A percentile compares a stretch with the other conserved stretches of the same genome.
These are phyloP conservation scores for Cercospora nicotianae DNA, from an alignment of 2,329 filamentous ascomycete species.

Conservation along the genomic window DNA sequence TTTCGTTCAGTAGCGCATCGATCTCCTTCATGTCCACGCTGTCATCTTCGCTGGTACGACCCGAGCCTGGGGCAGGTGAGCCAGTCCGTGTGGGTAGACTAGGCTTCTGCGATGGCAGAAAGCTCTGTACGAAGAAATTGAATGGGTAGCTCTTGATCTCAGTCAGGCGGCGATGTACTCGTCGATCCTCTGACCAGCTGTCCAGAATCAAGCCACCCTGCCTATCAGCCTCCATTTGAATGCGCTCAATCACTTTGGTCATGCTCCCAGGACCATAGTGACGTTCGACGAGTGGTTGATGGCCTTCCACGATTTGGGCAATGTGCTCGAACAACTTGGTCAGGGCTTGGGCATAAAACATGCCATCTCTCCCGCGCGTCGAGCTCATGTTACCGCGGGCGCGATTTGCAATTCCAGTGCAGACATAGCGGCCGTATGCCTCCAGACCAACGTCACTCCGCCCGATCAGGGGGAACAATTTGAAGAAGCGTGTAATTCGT, in stretches of 20 bases:
- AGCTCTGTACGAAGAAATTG: slow-evolving; percentile 94
- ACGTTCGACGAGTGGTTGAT: slow-evolving; percentile 85
- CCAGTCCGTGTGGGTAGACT: slow-evolving; percentile 62
- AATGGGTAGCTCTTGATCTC: slow-evolving; percentile 98
- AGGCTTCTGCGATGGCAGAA: slow-evolving; percentile 69
- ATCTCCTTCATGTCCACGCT: slow-evolving; percentile 96
- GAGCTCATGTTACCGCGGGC: slow-evolving; percentile 77
- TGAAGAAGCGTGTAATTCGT: slow-evolving; percentile 94
- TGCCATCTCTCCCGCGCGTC: slow-evolving; percentile 67
- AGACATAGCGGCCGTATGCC: slow-evolving; percentile 94
- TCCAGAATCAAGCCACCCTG: slow-evolving; percentile 95
- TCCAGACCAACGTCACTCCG: slow-evolving; percentile 86
- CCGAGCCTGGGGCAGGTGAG: slow-evolving; percentile 67
- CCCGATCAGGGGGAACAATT: slow-evolving; percentile 91
- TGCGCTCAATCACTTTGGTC: slow-evolving; percentile 85
- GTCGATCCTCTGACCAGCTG: slow-evolving; percentile 89
- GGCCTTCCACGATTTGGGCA: slow-evolving; percentile 90
- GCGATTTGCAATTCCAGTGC: slow-evolving; percentile 83
- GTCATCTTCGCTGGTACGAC: slow-evolving; percentile 77
- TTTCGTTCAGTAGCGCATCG: slow-evolving; percentile 82
- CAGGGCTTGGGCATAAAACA: slow-evolving; percentile 88
- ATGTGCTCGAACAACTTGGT: slow-evolving; percentile 97
- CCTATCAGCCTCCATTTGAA: slow-evolving; percentile 93
- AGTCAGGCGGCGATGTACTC: slow-evolving; percentile 79
- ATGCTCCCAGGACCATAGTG: slow-evolving; percentile 94